Evolutionary conservation across 805 yeast genomes (phyloP), one percentile per base, ranked within the genome.

Genomic region (Ogataea paradorogensis): DNA sequence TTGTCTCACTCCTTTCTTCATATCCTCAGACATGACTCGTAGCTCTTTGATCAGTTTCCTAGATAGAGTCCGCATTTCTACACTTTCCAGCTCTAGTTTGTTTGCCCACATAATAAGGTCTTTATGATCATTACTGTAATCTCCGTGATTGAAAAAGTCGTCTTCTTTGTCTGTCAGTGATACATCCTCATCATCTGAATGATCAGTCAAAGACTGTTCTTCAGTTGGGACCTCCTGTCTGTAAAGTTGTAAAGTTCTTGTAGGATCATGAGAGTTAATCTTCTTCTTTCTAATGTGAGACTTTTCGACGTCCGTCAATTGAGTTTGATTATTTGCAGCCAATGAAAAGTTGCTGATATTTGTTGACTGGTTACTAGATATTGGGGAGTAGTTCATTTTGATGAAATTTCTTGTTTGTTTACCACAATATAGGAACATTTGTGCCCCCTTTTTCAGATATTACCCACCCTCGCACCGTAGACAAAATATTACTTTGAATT

Each of bases 71-170:
- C 74, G 55, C 18, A 71, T 48, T 22, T 70, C 76, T 2, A 70
- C 56, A 10, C 71, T 62, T 43, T 76, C 80, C 36, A 74, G 43
- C 45, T 76, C 81, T 14, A 76, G 50, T 25, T 69, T 65, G 5
- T 73, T 66, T 0, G 79, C 79, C 80, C 80, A 75, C 47, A 55
- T 23, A 56, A 59, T 30, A n/a, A 58, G 36, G 22, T 66, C 58
- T 59, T 71, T 47, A 14, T 46, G 50, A 26, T 51, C 53, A n/a
- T 46, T 42, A 5, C 41, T 26, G 21, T 43, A 43, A 18, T 44
- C 49, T 28, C 37, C 35, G 7, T 32, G 29, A 10, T 29, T 23
- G 14, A 14, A 15, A 8, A 9, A 15, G 3, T 14, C 18, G 10
- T 14, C 21, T n/a, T 25, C 30, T 15, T 21, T 20, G 8, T 16